Evolutionary conservation across 805 yeast species (phyloP), one percentile per base, ranked within the genome.

Genomic region (Saccharomycopsis lassenensis): DNA sequence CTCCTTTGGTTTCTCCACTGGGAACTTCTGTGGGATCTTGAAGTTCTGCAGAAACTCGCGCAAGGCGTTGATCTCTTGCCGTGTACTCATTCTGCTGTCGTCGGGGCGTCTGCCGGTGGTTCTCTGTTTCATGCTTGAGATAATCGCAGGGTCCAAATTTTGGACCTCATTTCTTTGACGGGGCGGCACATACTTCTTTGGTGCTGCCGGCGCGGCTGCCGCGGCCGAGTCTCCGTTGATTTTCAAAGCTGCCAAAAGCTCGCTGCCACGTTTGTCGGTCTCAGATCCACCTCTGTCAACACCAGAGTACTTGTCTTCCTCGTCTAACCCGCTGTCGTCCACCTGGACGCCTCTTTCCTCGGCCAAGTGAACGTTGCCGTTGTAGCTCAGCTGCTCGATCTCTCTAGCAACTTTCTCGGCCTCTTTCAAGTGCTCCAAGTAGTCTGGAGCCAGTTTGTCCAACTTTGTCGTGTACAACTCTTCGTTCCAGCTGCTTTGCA

Each of bases 221-320:
- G 34, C 39, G 23, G 19, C 14, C 2, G 25, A 28, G 4, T 17
- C 24, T 26, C 42, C 42, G 7, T 33, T 18, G n/a, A n/a, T 44
- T 55, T 33, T 58, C 32, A 67, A 58, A 5, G 70, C 65, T 4
- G 70, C 71, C 66, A 65, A 63, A 39, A 66, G 56, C 37, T 64
- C 69, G 31, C 56, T 61, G 19, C 69, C 71, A 39, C 74, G 63
- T 18, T 29, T 18, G 14, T 69, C 75, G 29, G 85, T 97, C 34
- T 95, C 96, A 3, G 95, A 84, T 60, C 91, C 97, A 56, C 10
- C 52, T 50, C 91, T 71, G 40, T 69, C 76, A 30, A 86, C 98
- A 34, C 96, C 96, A 4, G 95, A 85, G 53, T 87, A 91, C 57
- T 82, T 82, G 56, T 87, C 95, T 57, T 91, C 98, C 60, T 91